These are phyloP conservation scores for Leccinum variabile DNA, from an alignment of 1,284 basidiomycete genomes.

Conservation along the genomic window DNA sequence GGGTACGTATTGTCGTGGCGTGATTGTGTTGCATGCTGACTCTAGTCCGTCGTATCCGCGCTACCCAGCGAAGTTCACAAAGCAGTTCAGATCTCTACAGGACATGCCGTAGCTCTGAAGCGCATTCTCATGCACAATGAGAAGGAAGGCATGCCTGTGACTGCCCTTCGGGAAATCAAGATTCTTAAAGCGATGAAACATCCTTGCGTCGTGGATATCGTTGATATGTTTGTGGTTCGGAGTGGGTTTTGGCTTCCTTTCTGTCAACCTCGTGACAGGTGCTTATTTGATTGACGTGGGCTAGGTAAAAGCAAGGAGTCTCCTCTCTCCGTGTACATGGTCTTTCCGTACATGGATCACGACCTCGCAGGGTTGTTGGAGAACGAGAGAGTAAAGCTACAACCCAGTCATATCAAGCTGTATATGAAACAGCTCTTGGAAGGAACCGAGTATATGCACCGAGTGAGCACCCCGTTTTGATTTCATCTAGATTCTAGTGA, in stretches of 20 bases:
- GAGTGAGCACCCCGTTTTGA: slow-evolving; percentile 45
- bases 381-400: slow-evolving; percentile 82
- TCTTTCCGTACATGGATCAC: slow-evolving; percentile 99
- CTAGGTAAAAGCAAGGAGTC: slow-evolving; percentile 58
- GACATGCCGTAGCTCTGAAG: slow-evolving; percentile 83
- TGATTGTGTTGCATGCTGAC: slow-evolving; percentile 8
- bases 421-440: slow-evolving; percentile 95
- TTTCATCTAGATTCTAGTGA: slow-evolving; percentile 4
- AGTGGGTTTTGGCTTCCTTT: slow-evolving; percentile 44
- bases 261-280: neutral
- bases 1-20: slow-evolving; percentile 56
- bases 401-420: slow-evolving; percentile 87
- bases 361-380: slow-evolving; percentile 94
- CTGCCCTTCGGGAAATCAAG: slow-evolving; percentile 97
- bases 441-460: slow-evolving; percentile 94
- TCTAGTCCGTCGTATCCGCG: slow-evolving; percentile 1
- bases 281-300: slow-evolving; percentile 7
- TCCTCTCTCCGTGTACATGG: slow-evolving; percentile 92
- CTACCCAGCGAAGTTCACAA: slow-evolving; percentile 83
- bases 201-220: slow-evolving; percentile 81
- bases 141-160: slow-evolving; percentile 95
- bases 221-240: slow-evolving; percentile 88
- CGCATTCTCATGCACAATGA: slow-evolving; percentile 95
- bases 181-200: slow-evolving; percentile 91
- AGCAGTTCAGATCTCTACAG: slow-evolving; percentile 65